phyloP scores from a whole-genome alignment of 176 grass and related monocot genomes.

The Zea luxurians region DNA sequence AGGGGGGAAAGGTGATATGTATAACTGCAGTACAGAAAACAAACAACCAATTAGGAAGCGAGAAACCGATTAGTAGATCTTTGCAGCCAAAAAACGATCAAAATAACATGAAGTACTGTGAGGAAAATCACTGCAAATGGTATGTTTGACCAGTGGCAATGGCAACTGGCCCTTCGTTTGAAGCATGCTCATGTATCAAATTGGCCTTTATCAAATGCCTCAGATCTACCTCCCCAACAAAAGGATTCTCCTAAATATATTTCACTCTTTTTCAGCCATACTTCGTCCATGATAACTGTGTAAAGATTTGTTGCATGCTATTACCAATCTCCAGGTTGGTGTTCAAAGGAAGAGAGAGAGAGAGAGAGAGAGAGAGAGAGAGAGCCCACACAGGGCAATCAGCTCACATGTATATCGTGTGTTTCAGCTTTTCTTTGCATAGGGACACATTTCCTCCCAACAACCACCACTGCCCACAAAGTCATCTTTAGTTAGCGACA shows the following conservation, averaged over 20 bases:
- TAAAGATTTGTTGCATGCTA: not conserved
- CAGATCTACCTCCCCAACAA: not conserved
- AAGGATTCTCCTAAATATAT: constrained; percentile 1
- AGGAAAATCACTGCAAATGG: not conserved
- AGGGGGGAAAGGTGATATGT: not conserved
- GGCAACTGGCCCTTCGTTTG: not conserved
- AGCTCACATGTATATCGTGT: not conserved
- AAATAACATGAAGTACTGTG: not conserved
- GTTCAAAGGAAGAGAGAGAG: not conserved
- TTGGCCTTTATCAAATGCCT: constrained; percentile 3
- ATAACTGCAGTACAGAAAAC: constrained; percentile 24
- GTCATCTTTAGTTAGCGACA: constrained; percentile 9
- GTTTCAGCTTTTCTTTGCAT: constrained; percentile 16
- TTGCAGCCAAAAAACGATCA: not conserved
- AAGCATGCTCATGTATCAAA: not conserved
- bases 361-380: not conserved
- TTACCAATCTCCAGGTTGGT: constrained; percentile 2
- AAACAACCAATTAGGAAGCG: constrained; percentile 1
- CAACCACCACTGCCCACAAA: constrained; percentile 23
- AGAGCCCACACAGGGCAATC: not conserved
- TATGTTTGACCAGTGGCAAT: not conserved
- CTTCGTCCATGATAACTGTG: not conserved
- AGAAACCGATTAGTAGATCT: not conserved
- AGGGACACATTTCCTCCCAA: constrained; percentile 32
- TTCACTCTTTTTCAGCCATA: not conserved